Conservation (phyloP, 1,139 yeast species). For the Pichia sp. region DNA sequence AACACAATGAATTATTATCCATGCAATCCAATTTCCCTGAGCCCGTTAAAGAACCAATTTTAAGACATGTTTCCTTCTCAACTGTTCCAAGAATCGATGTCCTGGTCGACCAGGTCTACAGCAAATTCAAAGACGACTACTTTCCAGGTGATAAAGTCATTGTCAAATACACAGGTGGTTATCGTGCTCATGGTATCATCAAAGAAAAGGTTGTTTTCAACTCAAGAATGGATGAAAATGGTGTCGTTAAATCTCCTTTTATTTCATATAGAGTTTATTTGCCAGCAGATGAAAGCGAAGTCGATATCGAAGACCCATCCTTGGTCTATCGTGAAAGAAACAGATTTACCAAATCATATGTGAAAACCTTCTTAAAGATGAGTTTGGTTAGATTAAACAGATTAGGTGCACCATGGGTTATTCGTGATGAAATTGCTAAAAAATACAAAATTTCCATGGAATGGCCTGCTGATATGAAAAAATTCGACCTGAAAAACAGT, state of each 20-base stretch:
- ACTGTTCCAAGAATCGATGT: constrained; percentile 82
- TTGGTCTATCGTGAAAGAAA: constrained; percentile 81
- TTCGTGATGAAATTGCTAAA: constrained; percentile 71
- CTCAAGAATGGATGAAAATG: constrained; percentile 42
- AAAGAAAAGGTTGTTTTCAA: constrained; percentile 60
- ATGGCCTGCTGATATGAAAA: constrained; percentile 46
- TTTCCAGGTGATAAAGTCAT: constrained; percentile 89
- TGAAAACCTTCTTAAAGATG: constrained; percentile 84
- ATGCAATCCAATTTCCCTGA: constrained; percentile 88
- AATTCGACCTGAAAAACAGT: constrained; percentile 20
- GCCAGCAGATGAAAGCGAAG: constrained; percentile 23
- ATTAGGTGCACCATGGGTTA: constrained; percentile 97
- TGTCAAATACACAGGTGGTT: constrained; percentile 41
- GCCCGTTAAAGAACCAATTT: constrained; percentile 85
- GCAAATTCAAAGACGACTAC: constrained; percentile 74
- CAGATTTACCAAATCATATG: constrained; percentile 84
- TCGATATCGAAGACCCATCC: constrained; percentile 63
- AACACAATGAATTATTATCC: constrained; percentile 61
- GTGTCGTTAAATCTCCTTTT: constrained; percentile 56
- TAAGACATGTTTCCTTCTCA: constrained; percentile 80
- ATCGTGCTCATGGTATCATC: constrained; percentile 45
- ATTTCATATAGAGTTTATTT: constrained; percentile 64
- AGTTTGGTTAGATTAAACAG: constrained; percentile 79
- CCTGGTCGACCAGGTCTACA: constrained; percentile 80
- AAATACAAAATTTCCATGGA: constrained; percentile 58